Evolutionary conservation across 805 yeast genomes (phyloP), one percentile per base, ranked within the genome.

Genomic region (Pichia exigua): DNA sequence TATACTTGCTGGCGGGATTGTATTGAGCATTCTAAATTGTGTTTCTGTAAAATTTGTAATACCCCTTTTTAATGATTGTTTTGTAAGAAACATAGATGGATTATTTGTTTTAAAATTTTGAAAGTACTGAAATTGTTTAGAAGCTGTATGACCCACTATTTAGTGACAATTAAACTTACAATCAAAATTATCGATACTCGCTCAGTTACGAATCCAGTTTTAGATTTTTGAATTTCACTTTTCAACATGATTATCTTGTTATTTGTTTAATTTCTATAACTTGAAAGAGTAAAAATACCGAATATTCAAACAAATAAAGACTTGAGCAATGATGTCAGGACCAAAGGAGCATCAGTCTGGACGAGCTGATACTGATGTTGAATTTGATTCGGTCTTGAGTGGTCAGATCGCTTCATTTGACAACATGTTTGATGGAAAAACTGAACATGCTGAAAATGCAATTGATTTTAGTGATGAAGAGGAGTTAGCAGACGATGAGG

Each of bases 381-480:
- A 66, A 35, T 66, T 65, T 52, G 67, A 64, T 35, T 57, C 54
- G 38, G 71, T 66, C 5, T 57, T 69, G 57, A 60, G 54, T 39
- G 72, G 70, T 27, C 67, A 66, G 53, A 52, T 68, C 38, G 71
- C 68, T 10, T 58, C 62, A 28, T 59, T 67, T 27, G 70, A 66
- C 18, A 61, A 57, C 26, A 57, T 68, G 61, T 65, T 65, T 49
- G 76, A 71, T 32, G 83, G 78, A 20, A 70, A 78, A 66, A 71
- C 87, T 2, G 75, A 77, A 50, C 98, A 91, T 66, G 91, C 94
- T 1, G 96, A 81, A 8, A 92, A 91, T 65, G 99, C 99, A 11
- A 73, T 90, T 32, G 98, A 92, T 66, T 92, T 87, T 64, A 97
- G 88, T 62, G 96, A 88, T 64, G 95, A 87, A 61, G 97, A 91